Evolutionary conservation across 192 early-diverging fungal species (phyloP), one percentile per base, ranked within the genome.

Genomic region (Helicostylum pulchrum): DNA sequence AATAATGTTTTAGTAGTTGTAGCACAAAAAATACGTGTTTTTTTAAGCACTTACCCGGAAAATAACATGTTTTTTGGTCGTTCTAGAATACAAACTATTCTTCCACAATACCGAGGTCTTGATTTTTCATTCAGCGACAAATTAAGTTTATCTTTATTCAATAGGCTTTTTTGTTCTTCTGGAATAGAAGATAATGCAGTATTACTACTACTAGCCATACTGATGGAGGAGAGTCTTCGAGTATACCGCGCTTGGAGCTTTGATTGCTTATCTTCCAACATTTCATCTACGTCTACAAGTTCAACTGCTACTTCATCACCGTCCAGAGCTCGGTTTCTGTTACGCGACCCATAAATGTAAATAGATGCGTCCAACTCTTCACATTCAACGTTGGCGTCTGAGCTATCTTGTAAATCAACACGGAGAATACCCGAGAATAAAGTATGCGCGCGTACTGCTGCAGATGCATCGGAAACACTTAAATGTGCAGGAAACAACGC

Each of bases 381-480:
- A 9, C 87, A 77, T 4, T 87, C 85, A n/a, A 94, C 92, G 73
- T 97, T 95, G 20, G 90, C 92, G 65, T 95, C 92, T 26, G 78
- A 84, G 43, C 88, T 77, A 72, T 90, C 88, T 64, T 83, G 81
- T 42, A 86, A 87, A 78, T 92, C 93, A 59, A 94, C 83, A 44
- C 91, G 83, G 10, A 97, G 65, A 4, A 84, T 78, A 23, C 93
- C 94, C 19, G 83, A 75, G 17, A 88, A 74, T 19, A 92, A 75
- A 15, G 66, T 58, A 31, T 83, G 55, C 21, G 55, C 57, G 45
- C 76, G 71, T 10, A 80, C 59, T 34, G 72, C 63, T 2, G 74
- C 50, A 23, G 74, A 66, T 17, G 80, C 71, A 34, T 75, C 77
- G 0, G 72, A 71, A 53, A 78, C 73, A 30, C 76, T 75, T 49